phyloP scores from a whole-genome alignment of 306 rosid species.

The Cicer yamashitae region DNA sequence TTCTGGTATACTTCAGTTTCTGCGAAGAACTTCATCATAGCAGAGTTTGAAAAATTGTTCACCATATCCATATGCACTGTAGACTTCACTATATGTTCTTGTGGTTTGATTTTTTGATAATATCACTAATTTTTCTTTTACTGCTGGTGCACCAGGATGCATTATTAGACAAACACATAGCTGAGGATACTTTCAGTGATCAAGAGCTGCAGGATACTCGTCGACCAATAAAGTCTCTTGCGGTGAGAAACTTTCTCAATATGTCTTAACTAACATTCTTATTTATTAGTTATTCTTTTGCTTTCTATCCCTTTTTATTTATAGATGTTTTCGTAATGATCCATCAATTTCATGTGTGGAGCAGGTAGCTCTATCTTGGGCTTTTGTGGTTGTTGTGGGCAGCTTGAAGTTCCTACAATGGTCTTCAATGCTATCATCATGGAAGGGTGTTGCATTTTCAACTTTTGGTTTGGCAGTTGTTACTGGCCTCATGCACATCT shows the following conservation, averaged over 20 bases:
- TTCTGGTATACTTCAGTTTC: constrained; percentile 5
- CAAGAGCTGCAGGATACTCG: constrained; percentile 64
- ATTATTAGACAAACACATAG: constrained; percentile 76
- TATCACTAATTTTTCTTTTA: constrained; percentile 12
- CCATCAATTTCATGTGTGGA: constrained; percentile 30
- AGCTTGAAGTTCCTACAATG: constrained; percentile 66
- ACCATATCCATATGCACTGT: neutral
- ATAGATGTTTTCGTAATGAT: constrained; percentile 28
- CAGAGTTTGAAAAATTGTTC: constrained; percentile 13
- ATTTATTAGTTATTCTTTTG: constrained; percentile 21
- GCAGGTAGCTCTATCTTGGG: constrained; percentile 84
- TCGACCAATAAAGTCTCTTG: constrained; percentile 77
- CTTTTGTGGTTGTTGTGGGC: constrained; percentile 64
- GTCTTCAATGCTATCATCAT: constrained; percentile 75
- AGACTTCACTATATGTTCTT: neutral
- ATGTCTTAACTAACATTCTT: neutral
- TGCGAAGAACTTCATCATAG: neutral
- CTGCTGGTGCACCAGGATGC: constrained; percentile 64
- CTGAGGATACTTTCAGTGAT: constrained; percentile 73
- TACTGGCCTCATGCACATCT: constrained; percentile 79
- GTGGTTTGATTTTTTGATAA: neutral
- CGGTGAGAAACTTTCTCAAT: constrained; percentile 63
- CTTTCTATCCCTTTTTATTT: neutral
- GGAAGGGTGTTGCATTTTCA: constrained; percentile 86
- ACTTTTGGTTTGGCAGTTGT: constrained; percentile 61